Conservation (phyloP, 2,329 filamentous ascomycete species). For the Colletotrichum sp. region DNA sequence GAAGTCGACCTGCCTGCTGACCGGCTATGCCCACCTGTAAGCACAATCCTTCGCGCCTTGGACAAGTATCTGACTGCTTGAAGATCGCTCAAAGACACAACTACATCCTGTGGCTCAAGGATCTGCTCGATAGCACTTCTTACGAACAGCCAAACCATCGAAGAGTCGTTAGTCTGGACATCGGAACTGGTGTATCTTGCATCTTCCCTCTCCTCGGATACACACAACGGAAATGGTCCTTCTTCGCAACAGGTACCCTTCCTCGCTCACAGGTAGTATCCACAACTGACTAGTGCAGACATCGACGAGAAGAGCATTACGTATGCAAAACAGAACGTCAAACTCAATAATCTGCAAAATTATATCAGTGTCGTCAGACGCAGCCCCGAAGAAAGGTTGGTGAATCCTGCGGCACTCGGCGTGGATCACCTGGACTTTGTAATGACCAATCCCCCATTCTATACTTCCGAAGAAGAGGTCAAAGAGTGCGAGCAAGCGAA, state of each 20-base stretch:
- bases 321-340: conserved; percentile 72
- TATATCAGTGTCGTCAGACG: conserved; percentile 70
- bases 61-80: neutral
- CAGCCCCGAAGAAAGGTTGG: conserved; percentile 54
- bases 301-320: conserved; percentile 74
- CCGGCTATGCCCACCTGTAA: conserved; percentile 84
- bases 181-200: conserved; percentile 88
- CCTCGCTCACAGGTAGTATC: neutral
- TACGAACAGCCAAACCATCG: conserved; percentile 50
- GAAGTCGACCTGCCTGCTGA: conserved; percentile 74
- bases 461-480: conserved; percentile 76
- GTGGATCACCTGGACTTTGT: conserved; percentile 72
- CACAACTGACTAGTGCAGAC: conserved; percentile 51
- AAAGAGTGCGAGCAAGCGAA: conserved; percentile 69
- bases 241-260: conserved; percentile 64
- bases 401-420: conserved; percentile 65
- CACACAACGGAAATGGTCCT: conserved; percentile 73
- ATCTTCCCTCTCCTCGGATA: conserved; percentile 90
- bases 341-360: conserved; percentile 65
- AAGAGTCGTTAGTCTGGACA: conserved; percentile 75
- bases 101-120: conserved; percentile 89
- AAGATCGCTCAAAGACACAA: conserved; percentile 75
- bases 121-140: conserved; percentile 74
- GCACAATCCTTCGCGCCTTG: conserved; percentile 19
- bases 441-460: conserved; percentile 97